A percentile compares a stretch with the other conserved stretches of the same genome.
Conservation (phyloP, 805 yeast species). For the Isabelozyma gotoi region DNA sequence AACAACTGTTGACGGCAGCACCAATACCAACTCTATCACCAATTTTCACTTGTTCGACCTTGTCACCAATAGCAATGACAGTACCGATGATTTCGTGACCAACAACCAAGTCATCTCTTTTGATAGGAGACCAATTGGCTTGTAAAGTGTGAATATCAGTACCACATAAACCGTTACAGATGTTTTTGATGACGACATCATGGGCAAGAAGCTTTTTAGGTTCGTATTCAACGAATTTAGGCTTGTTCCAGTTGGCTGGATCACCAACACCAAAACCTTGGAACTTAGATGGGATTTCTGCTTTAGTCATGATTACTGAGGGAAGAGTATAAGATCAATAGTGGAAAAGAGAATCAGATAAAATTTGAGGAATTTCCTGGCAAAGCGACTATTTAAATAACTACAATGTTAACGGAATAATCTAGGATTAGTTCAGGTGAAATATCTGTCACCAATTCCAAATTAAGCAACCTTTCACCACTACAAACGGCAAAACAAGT, state of each 20-base stretch:
- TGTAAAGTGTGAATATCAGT: conserved; percentile 53
- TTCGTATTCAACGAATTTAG: conserved; percentile 28
- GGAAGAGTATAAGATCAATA: too few relatives aligned
- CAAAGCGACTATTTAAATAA: too few relatives aligned
- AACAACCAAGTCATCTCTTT: too few relatives aligned
- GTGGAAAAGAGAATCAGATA: too few relatives aligned
- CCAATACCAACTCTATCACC: conserved; percentile 85
- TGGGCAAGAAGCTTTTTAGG: conserved; percentile 24
- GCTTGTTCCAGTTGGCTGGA: conserved; percentile 30
- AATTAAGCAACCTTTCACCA: too few relatives aligned
- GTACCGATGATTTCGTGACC: conserved; percentile 70
- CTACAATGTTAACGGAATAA: too few relatives aligned
- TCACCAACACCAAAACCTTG: conserved; percentile 35
- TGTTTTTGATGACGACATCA: conserved; percentile 59
- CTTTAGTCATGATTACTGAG: too few relatives aligned
- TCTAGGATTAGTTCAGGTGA: too few relatives aligned
- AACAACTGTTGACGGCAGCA: conserved; percentile 64
- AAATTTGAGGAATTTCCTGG: too few relatives aligned
- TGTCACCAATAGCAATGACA: conserved; percentile 58
- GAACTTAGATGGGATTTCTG: too few relatives aligned
- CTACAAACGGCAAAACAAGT: too few relatives aligned
- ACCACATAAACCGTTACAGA: conserved; percentile 67
- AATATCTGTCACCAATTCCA: too few relatives aligned
- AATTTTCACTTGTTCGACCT: conserved; percentile 49
- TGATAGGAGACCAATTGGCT: conserved; percentile 54